Evolutionary conservation across 2,329 filamentous ascomycete species (phyloP).

Genomic region (Fusarium euwallaceae): DNA sequence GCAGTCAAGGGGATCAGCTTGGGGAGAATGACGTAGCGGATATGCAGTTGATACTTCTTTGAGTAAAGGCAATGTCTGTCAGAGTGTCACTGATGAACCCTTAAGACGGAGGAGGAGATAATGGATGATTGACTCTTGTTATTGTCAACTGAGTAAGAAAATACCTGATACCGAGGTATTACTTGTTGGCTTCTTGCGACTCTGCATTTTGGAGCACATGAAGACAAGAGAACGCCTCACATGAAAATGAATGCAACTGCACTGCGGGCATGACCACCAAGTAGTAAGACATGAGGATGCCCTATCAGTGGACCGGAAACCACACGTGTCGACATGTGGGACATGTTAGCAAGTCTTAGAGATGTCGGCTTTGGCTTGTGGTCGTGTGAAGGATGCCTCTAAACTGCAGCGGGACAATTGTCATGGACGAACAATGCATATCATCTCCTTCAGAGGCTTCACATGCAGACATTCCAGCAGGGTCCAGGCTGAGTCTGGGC

Average conservation of each 20-base stretch:
- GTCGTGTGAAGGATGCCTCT: slow-evolving; percentile 8
- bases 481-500: slow-evolving; percentile 7
- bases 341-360: neutral
- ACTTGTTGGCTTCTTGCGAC: neutral
- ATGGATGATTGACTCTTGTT: neutral
- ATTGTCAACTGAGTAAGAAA: neutral
- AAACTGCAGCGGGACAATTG: neutral
- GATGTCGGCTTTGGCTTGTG: neutral
- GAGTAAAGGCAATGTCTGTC: slow-evolving; percentile 18
- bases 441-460: slow-evolving; percentile 18
- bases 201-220: slow-evolving; percentile 17
- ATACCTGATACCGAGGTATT: neutral
- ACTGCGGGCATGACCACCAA: slow-evolving; percentile 1
- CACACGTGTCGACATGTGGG: slow-evolving; percentile 25
- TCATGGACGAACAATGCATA: slow-evolving; percentile 3
- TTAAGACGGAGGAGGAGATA: neutral
- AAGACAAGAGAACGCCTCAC: neutral
- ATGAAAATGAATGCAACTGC: neutral
- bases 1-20: neutral
- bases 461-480: slow-evolving; percentile 26
- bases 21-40: slow-evolving; percentile 30
- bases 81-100: slow-evolving; percentile 4
- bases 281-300: neutral
- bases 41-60: slow-evolving; percentile 23
- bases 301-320: slow-evolving; percentile 8